A percentile compares a stretch with the other conserved stretches of the same genome.
Evolutionary conservation across 1,284 basidiomycete genomes (phyloP).

Genomic region (Tilletia indica): DNA sequence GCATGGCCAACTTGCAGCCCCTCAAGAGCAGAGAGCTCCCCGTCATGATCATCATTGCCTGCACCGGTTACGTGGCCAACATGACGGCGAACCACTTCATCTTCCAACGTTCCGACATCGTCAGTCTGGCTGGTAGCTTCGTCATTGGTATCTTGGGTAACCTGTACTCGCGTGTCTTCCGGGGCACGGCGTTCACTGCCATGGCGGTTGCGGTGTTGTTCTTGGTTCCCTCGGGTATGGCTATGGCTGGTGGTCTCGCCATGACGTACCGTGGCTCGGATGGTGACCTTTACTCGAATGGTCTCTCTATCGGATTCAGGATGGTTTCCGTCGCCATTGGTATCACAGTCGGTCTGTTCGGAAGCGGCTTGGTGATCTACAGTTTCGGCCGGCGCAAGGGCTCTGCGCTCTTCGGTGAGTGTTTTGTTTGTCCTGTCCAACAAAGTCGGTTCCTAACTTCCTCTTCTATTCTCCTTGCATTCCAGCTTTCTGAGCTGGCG

Average conservation of each 20-base stretch:
- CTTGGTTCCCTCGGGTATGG: slow-evolving; percentile 74
- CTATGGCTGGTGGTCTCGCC: slow-evolving; percentile 77
- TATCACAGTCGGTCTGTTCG: slow-evolving; percentile 85
- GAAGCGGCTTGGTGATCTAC: slow-evolving; percentile 80
- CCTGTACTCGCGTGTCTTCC: slow-evolving; percentile 76
- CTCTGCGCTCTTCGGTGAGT: slow-evolving; percentile 69
- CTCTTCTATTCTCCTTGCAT: no score
- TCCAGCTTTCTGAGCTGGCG: no score
- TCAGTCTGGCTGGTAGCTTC: slow-evolving; percentile 81
- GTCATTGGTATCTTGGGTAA: slow-evolving; percentile 79
- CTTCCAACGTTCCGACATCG: slow-evolving; percentile 78
- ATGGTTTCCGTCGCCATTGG: slow-evolving; percentile 82
- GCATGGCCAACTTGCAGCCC: slow-evolving; percentile 75
- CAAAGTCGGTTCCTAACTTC: no score
- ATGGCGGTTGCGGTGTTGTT: slow-evolving; percentile 85
- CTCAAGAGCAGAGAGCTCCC: slow-evolving; percentile 68
- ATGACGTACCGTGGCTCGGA: slow-evolving; percentile 65
- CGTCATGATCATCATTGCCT: slow-evolving; percentile 82
- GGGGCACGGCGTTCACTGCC: slow-evolving; percentile 83
- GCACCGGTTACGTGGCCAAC: slow-evolving; percentile 65
- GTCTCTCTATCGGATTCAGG: slow-evolving; percentile 57
- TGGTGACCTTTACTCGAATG: slow-evolving; percentile 58
- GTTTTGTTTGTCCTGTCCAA: no score
- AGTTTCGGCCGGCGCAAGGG: slow-evolving; percentile 78
- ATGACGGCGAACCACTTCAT: slow-evolving; percentile 76